Evolutionary conservation across 2,329 filamentous ascomycete genomes (phyloP).

Genomic region (Chrysoporthe austroafricana): DNA sequence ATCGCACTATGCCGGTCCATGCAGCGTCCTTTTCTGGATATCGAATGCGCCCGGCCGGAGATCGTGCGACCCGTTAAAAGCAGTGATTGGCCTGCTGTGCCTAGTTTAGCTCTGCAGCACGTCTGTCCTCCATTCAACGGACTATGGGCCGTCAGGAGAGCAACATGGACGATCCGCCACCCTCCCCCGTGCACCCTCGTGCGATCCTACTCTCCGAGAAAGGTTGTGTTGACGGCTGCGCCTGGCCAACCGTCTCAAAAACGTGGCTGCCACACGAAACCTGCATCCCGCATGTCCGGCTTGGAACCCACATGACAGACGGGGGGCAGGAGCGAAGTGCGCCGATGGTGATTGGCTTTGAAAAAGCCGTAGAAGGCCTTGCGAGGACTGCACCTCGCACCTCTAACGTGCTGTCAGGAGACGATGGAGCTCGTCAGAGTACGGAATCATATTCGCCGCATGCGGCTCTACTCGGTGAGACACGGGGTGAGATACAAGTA

Average conservation of each 20-base stretch:
- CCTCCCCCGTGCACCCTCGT: neutral
- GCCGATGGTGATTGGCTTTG: neutral
- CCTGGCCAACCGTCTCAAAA: neutral
- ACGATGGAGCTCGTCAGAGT: constrained; percentile 1
- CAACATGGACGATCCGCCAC: neutral
- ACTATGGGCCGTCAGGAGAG: neutral
- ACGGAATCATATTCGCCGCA: neutral
- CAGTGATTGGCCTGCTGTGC: neutral
- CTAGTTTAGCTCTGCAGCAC: neutral
- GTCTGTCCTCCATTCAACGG: neutral
- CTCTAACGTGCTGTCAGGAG: neutral
- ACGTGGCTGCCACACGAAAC: neutral
- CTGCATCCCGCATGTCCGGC: neutral
- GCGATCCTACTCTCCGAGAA: neutral
- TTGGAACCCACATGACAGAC: neutral
- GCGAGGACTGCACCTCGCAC: neutral
- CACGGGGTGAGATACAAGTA: neutral
- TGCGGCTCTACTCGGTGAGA: neutral
- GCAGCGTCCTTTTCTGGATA: neutral
- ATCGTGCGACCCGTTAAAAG: neutral
- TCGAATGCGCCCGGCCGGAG: neutral
- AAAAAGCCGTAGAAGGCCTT: neutral
- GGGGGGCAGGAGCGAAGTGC: neutral
- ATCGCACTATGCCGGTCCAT: neutral
- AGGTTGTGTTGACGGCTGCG: neutral